Conservation (phyloP, 768 basidiomycete genomes). For the Panaeolus papilionaceus region DNA sequence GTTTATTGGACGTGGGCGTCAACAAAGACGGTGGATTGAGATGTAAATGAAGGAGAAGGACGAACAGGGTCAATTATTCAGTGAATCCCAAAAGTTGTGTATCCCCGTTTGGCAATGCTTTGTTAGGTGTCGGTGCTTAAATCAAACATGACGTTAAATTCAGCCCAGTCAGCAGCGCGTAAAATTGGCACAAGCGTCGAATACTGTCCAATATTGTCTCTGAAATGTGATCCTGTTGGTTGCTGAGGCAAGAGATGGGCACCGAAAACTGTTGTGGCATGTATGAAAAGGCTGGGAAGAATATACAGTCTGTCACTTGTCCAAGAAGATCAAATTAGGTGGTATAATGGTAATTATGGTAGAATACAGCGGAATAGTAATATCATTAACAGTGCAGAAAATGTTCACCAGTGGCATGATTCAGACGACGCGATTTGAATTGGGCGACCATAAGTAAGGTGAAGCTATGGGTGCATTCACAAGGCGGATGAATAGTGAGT, state of each 20-base stretch:
- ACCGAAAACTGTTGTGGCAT: too few relatives aligned
- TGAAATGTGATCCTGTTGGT: too few relatives aligned
- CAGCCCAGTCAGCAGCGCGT: neutral
- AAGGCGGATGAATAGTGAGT: too few relatives aligned
- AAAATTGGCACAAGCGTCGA: neutral
- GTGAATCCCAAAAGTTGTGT: conserved; percentile 12
- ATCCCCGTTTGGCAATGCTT: neutral
- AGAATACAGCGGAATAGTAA: neutral
- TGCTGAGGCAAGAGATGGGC: too few relatives aligned
- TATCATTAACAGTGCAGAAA: neutral
- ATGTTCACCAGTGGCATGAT: too few relatives aligned
- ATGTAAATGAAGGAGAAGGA: neutral
- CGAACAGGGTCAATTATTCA: neutral
- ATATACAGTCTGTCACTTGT: too few relatives aligned
- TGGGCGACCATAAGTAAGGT: too few relatives aligned
- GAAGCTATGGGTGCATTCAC: too few relatives aligned
- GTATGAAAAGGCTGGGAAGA: too few relatives aligned
- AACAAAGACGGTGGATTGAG: neutral
- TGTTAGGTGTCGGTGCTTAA: neutral
- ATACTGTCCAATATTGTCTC: neutral
- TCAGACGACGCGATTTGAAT: too few relatives aligned
- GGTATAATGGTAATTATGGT: neutral
- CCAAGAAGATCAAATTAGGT: neutral
- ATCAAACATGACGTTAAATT: conserved; percentile 15
- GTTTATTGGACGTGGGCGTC: conserved; percentile 23